A percentile compares a stretch with the other conserved stretches of the same genome.
Evolutionary conservation across 2,329 filamentous ascomycete genomes (phyloP).

Genomic region (Blastomyces emzantsi): DNA sequence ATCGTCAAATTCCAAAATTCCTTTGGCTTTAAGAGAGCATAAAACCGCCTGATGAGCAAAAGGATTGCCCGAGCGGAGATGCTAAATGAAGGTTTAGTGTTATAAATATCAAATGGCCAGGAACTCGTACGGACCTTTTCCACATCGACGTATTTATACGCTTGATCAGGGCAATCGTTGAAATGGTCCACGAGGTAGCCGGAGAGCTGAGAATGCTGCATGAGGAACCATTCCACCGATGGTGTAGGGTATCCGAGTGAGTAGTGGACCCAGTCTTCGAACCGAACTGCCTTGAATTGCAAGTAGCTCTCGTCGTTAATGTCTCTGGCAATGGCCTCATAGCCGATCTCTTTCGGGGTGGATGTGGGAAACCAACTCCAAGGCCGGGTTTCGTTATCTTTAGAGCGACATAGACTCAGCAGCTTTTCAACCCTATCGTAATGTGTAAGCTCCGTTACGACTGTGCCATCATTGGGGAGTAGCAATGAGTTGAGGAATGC

Average conservation of each 20-base stretch:
- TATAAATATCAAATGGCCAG: neutral
- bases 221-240: slow-evolving; percentile 33
- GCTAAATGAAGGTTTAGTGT: slow-evolving; percentile 20
- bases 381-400: slow-evolving; percentile 18
- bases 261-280: slow-evolving; percentile 34
- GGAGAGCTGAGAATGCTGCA: slow-evolving; percentile 30
- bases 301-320: slow-evolving; percentile 34
- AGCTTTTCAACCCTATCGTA: slow-evolving; percentile 35
- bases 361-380: slow-evolving; percentile 33
- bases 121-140: slow-evolving; percentile 26
- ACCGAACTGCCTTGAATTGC: slow-evolving; percentile 32
- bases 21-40: slow-evolving; percentile 21
- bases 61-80: slow-evolving; percentile 29
- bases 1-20: slow-evolving; percentile 9
- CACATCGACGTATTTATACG: slow-evolving; percentile 27
- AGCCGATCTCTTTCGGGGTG: slow-evolving; percentile 17
- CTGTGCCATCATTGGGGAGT: slow-evolving; percentile 21
- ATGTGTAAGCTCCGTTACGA: slow-evolving; percentile 26
- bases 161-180: slow-evolving; percentile 25
- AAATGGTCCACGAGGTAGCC: slow-evolving; percentile 24
- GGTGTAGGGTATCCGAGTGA: slow-evolving; percentile 28
- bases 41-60: slow-evolving; percentile 32
- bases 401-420: slow-evolving; percentile 25
- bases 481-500: slow-evolving; percentile 26
- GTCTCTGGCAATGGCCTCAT: slow-evolving; percentile 24